phyloP scores from a whole-genome alignment of 177 flowering plant genomes.

The Tripterygium wilfordii region DNA sequence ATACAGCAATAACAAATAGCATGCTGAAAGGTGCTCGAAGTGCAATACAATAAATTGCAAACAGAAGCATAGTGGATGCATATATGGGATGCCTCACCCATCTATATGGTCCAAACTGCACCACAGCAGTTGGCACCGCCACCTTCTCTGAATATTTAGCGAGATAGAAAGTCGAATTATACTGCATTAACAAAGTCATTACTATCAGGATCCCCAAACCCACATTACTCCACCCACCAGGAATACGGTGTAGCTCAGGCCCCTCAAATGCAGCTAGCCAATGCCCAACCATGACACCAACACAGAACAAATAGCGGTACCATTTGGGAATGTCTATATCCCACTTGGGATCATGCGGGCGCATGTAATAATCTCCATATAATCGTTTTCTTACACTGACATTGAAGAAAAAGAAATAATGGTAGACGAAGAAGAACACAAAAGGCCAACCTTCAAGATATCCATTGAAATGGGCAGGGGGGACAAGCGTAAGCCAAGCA shows the following conservation, averaged over 20 bases:
- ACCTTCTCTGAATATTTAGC: slow-evolving; percentile 86
- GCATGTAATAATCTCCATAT: slow-evolving; percentile 55
- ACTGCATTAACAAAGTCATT: slow-evolving; percentile 55
- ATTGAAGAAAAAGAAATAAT: slow-evolving; percentile 82
- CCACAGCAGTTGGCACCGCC: slow-evolving; percentile 76
- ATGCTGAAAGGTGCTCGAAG: slow-evolving; percentile 67
- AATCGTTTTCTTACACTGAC: slow-evolving; percentile 62
- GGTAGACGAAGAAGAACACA: slow-evolving; percentile 78
- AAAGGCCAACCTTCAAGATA: slow-evolving; percentile 87
- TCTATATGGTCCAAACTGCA: slow-evolving; percentile 88
- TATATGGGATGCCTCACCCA: slow-evolving; percentile 90
- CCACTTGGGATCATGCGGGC: slow-evolving; percentile 74
- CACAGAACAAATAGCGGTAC: slow-evolving; percentile 40
- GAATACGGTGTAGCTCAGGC: slow-evolving; percentile 61
- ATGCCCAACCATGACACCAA: slow-evolving; percentile 59
- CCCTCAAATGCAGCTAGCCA: slow-evolving; percentile 89
- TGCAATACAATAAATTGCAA: slow-evolving; percentile 59
- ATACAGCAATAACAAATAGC: slow-evolving; percentile 45
- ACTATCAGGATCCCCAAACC: slow-evolving; percentile 60
- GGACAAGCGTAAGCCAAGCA: slow-evolving; percentile 85
- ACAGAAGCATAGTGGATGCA: slow-evolving; percentile 67
- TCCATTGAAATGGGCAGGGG: slow-evolving; percentile 80
- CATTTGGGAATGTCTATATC: slow-evolving; percentile 37
- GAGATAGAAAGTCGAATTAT: slow-evolving; percentile 61
- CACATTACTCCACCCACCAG: slow-evolving; percentile 68